Evolutionary conservation across 176 grass and related monocot genomes (phyloP), one percentile per base, ranked within the genome.

Genomic region (Oryza australiensis): DNA sequence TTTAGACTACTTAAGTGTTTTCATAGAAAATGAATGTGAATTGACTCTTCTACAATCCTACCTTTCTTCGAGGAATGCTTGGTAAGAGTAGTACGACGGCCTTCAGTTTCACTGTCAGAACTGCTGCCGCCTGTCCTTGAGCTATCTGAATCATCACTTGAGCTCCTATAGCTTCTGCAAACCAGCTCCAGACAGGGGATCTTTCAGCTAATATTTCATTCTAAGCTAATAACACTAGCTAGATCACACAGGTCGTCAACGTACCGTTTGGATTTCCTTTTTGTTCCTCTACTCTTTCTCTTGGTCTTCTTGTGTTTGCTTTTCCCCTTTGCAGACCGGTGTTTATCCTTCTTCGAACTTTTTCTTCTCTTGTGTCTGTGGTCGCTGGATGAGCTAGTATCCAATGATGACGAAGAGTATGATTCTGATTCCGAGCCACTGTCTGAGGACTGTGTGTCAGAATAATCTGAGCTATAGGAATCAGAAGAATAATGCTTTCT

Each of bases 301-400:
- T 87, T 94, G 74, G 76, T 89, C 78, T 80, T 86, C 26, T 73
- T 68, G 64, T 73, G 72, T 48, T 70, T 88, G 70, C 70, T 82
- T 79, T 91, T 94, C 83, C 79, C 80, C 83, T 89, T 94, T 7
- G 81, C 48, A 76, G 77, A 46, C 66, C 66, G 88, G 20, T 33
- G 75, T 73, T 84, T 94, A 30, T 92, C 85, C 70, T 92, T 94
- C 76, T 82, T 89, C 23, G 81, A 86, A 57, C 84, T 72, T 83
- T 89, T 94, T 75, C 90, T 94, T 89, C 82, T 94, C 89, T 89
- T 94, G 59, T 76, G 85, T 70, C 85, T 89, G 60, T 38, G 81
- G 77, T 91, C 89, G 66, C 89, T 94, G 62, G 93, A 94, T 38
- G 87, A 94, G 80, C 87, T 94, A 79, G 87, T 85, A 86, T 89